Base-by-base conservation (phyloP, 495 filamentous ascomycete species). In the Aspergillus sparsus region DNA sequence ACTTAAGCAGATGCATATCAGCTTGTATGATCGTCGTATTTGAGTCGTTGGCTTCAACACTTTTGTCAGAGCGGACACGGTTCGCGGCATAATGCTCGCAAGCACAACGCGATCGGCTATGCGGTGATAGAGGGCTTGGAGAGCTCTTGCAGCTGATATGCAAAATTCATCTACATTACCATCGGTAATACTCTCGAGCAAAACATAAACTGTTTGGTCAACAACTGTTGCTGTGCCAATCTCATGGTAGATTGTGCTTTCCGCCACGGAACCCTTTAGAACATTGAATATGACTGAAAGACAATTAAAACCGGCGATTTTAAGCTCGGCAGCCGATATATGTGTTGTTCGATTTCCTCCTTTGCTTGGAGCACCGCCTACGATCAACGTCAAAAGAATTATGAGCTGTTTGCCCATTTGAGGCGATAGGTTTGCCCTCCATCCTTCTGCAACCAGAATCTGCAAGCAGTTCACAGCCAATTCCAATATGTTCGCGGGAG, bases 81-180 rank as follows among this genome's bases (percentile, higher is more conserved):
- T 91, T 7, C 95, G 90, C 7, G 94, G 94, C 64, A 97, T 83
- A 62, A 98, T 92, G 50, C 83, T 90, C 4, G 89, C 88, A 49
- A 96, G 79, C 5, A 90, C 83, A 9, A 89, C 80, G 49, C 81
- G 80, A 68, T 94, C 89, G 57, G 75, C 82, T 15, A 96, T 80
- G 18, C 83, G 82, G 12, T 67, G 61, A 58, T 86, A 82, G 34
- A 95, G 75, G 7, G 80, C 78, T 11, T 85, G 67, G n/a, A 96
- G 70, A 18, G 90, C 83, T 11, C 74, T 67, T 5, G 90, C 74
- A 6, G 90, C 90, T 53, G 87, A 78, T 2, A 88, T 60, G 63
- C 91, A 91, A 5, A 92, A 73, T 35, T 83, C 77, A 51, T 81
- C 68, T 1, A 87, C 88, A 8, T 76, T 69, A 7, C 82, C 82